A percentile compares a stretch with the other conserved stretches of the same genome.
phyloP scores from a whole-genome alignment of 192 early-diverging fungal species.

The Diversispora epigaea region DNA sequence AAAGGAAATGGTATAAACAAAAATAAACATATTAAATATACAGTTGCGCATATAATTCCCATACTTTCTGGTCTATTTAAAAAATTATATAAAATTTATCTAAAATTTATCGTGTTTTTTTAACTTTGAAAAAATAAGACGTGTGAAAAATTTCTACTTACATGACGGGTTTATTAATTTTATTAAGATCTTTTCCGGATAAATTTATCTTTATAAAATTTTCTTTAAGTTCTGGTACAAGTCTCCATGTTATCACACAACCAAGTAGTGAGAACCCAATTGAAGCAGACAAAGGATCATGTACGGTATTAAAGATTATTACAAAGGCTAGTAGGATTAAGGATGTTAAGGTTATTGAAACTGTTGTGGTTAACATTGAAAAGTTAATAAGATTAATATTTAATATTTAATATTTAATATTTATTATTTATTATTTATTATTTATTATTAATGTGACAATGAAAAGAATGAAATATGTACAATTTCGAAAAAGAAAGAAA shows the following conservation, averaged over 20 bases:
- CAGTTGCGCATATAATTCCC: slow-evolving; percentile 84
- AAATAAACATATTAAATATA: slow-evolving; percentile 87
- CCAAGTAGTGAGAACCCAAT: slow-evolving; percentile 69
- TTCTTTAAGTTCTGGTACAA: slow-evolving; percentile 63
- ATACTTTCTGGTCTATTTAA: slow-evolving; percentile 85
- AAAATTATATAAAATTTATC: background rate
- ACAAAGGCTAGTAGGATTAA: slow-evolving; percentile 40
- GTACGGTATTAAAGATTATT: slow-evolving; percentile 56
- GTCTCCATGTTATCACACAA: slow-evolving; percentile 66
- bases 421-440: too few species aligned
- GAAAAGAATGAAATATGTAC: too few species aligned
- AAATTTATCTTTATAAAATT: slow-evolving; percentile 79
- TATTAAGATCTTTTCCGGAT: slow-evolving; percentile 79
- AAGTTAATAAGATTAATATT: too few species aligned
- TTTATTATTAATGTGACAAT: too few species aligned
- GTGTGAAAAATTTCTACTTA: slow-evolving; percentile 39
- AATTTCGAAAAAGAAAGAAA: too few species aligned
- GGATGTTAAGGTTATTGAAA: background rate
- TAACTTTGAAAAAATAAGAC: background rate
- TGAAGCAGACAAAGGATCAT: slow-evolving; percentile 75
- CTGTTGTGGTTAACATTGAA: background rate
- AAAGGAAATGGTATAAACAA: slow-evolving; percentile 96
- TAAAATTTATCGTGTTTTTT: background rate
- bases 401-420: too few species aligned
- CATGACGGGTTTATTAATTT: slow-evolving; percentile 71